Evolutionary conservation across 2,329 filamentous ascomycete species (phyloP), one percentile per base, ranked within the genome.

Genomic region (Coccinonectria pachysandricola): DNA sequence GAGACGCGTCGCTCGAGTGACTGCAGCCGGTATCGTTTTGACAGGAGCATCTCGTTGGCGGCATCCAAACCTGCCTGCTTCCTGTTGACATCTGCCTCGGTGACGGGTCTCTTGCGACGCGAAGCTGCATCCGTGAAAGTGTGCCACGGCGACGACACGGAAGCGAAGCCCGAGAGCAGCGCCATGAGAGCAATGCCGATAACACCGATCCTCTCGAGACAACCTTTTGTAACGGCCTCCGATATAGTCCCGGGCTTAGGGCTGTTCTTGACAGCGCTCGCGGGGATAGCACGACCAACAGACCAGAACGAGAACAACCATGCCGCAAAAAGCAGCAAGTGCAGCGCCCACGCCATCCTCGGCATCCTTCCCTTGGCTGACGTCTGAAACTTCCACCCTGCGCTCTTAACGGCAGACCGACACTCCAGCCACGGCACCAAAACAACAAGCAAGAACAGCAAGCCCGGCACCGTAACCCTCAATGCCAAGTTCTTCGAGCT

Each of bases 121-220:
- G 56, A 48, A 23, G 71, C 60, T 19, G 68, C 71, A 15, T 75
- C 73, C 13, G 75, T 70, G 54, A 92, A 84, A 1, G 74, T 83
- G 47, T 92, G 80, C 83, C 85, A 93, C 2, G 86, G 75, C 2
- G 81, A 79, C 13, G 81, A 87, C 17, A 92, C 80, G n/a, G 83
- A 83, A 5, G 85, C 85, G 45, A 92, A 93, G 0, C 85, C 85
- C 6, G 84, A 84, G n/a, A 93, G 62, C 9, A 87, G 67, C 10
- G 84, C 85, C 83, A 93, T 92, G 27, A 91, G 58, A 24, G 79
- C 77, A 30, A 91, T 85, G 4, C 85, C 85, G 36, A 92, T 84
- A 20, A 93, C 78, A 8, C 84, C 85, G 14, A 93, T 75, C 22
- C 85, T 57, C 49, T 77, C 72, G 18, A 79, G 56, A 37, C 71